Percentiles rank a stretch among this genome's conserved stretches.
Evolutionary conservation across 176 grass and related monocot genomes (phyloP).

Genomic region (Hsuehochloa calcarea): DNA sequence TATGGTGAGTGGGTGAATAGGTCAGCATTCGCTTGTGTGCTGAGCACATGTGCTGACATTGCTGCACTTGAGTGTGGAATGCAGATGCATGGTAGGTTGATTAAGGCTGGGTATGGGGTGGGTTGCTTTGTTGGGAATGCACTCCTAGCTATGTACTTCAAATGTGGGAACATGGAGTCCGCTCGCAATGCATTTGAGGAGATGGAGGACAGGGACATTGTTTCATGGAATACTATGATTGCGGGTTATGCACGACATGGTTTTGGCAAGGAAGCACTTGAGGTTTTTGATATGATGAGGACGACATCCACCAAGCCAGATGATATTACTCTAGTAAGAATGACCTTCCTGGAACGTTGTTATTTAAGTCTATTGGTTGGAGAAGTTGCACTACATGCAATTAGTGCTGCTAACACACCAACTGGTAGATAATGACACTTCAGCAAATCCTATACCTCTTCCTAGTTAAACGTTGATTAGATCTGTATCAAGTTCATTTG

Average conservation of each 20-base stretch:
- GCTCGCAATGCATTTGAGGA: constrained; percentile 73
- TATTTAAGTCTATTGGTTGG: not conserved
- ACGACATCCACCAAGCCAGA: constrained; percentile 61
- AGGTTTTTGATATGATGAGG: constrained; percentile 69
- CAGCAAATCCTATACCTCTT: not conserved
- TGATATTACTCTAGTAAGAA: constrained; percentile 84
- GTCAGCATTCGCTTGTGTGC: constrained; percentile 73
- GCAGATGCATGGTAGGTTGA: constrained; percentile 73
- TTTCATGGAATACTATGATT: constrained; percentile 98
- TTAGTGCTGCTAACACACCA: constrained; percentile 4
- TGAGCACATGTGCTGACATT: constrained; percentile 89
- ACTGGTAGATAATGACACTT: not conserved
- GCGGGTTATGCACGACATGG: constrained; percentile 78
- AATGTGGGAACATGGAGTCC: constrained; percentile 76
- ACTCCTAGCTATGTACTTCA: constrained; percentile 87
- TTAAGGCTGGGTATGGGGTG: constrained; percentile 72
- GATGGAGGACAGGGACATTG: constrained; percentile 76
- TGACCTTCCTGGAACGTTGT: not conserved
- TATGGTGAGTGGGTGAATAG: constrained; percentile 64
- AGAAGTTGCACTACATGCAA: constrained; percentile 10
- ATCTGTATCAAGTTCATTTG: constrained; percentile 1
- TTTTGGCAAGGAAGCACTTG: constrained; percentile 66
- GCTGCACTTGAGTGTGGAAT: constrained; percentile 81
- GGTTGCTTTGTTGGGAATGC: constrained; percentile 92
- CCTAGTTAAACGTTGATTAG: not conserved